These are phyloP conservation scores for Hymenoscyphus infarciens DNA, from an alignment of 2,329 filamentous ascomycete genomes.

Conservation along the genomic window DNA sequence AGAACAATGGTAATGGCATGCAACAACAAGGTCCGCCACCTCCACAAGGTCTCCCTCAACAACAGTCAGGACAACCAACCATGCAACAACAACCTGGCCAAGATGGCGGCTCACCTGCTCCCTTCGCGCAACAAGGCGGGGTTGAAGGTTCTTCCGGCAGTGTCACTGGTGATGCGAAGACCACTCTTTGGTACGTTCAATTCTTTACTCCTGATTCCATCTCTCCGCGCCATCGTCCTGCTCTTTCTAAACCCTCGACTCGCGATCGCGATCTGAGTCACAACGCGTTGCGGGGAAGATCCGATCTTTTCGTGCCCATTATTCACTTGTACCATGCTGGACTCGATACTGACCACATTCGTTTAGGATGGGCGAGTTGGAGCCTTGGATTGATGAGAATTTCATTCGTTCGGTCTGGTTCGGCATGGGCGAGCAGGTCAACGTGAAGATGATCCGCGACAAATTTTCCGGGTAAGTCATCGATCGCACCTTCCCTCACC, in stretches of 20 bases:
- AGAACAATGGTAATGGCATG: slow-evolving; percentile 41
- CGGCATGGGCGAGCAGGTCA: slow-evolving; percentile 88
- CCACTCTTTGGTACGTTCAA: slow-evolving; percentile 49
- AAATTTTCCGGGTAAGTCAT: slow-evolving; percentile 87
- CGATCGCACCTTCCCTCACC: background rate
- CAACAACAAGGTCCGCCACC: slow-evolving; percentile 41
- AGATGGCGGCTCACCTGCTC: slow-evolving; percentile 56
- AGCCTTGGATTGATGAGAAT: slow-evolving; percentile 99
- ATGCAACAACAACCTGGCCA: slow-evolving; percentile 47
- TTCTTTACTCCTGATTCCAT: background rate
- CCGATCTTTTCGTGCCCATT: background rate
- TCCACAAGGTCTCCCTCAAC: slow-evolving; percentile 42
- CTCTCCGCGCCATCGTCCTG: background rate
- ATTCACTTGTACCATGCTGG: slow-evolving; percentile 35
- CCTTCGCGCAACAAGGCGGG: slow-evolving; percentile 44
- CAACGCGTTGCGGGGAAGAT: background rate
- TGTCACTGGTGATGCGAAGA: slow-evolving; percentile 50
- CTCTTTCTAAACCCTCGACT: slow-evolving; percentile 38
- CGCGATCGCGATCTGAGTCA: background rate
- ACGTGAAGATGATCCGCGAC: slow-evolving; percentile 99
- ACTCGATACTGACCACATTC: slow-evolving; percentile 15
- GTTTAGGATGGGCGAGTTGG: slow-evolving; percentile 94
- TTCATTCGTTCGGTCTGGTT: slow-evolving; percentile 94
- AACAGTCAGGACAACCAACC: slow-evolving; percentile 26
- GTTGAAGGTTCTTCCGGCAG: slow-evolving; percentile 35